Percentiles rank a stretch among this genome's conserved stretches.
Conservation (phyloP, 768 basidiomycete species). For the Leccinum barrowsii region DNA sequence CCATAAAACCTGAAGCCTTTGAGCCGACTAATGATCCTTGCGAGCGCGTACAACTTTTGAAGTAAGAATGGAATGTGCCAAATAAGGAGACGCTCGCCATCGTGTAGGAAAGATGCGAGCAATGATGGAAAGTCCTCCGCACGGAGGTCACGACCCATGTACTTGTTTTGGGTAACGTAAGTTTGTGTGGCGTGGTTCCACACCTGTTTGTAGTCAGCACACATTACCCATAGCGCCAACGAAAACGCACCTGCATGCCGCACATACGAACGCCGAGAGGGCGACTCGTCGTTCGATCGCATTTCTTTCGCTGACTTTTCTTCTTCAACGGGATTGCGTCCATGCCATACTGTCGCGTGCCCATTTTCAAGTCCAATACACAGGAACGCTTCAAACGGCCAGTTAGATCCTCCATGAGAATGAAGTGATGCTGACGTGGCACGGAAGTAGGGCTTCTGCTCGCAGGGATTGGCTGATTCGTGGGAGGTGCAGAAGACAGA, state of each 20-base stretch:
- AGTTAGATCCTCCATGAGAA: constrained; percentile 98
- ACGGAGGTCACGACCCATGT: constrained; percentile 87
- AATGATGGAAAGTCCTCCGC: constrained; percentile 81
- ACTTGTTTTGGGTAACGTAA: constrained; percentile 94
- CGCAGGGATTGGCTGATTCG: constrained; percentile 32
- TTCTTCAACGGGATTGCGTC: constrained; percentile 91
- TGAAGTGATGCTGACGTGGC: constrained; percentile 94
- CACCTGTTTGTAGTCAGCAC: constrained; percentile 51
- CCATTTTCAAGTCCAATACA: constrained; percentile 99
- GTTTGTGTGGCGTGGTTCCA: constrained; percentile 85
- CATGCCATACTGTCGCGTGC: constrained; percentile 97
- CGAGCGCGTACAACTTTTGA: constrained; percentile 90
- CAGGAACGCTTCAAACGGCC: constrained; percentile 89
- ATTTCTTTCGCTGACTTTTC: constrained; percentile 98
- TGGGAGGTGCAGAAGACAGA: constrained; percentile 26
- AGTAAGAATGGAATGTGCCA: constrained; percentile 92
- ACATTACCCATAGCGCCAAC: neutral
- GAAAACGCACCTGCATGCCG: constrained; percentile 89
- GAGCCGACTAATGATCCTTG: constrained; percentile 82
- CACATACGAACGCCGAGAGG: constrained; percentile 90
- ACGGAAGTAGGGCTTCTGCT: constrained; percentile 44
- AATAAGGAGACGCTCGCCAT: constrained; percentile 78
- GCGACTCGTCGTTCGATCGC: constrained; percentile 91
- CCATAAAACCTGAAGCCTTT: constrained; percentile 99
- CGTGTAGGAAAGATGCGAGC: constrained; percentile 77